These are phyloP conservation scores for Hypoxylon subgilvum DNA, from an alignment of 495 filamentous ascomycete species.

Conservation along the genomic window DNA sequence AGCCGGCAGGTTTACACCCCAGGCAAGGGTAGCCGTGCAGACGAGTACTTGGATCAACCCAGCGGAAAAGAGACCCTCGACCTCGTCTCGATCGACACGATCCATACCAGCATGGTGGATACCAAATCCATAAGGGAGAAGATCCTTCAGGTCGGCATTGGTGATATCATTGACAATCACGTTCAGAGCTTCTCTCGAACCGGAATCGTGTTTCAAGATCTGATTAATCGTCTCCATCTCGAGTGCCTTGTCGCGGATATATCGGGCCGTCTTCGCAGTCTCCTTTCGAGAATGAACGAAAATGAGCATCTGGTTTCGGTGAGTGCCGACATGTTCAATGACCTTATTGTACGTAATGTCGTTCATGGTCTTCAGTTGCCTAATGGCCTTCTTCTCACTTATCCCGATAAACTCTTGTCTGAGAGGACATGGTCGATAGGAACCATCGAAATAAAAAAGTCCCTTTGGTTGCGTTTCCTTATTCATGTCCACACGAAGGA, in stretches of 20 bases:
- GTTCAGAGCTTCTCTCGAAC: conserved; percentile 83
- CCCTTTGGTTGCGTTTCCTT: too few relatives aligned
- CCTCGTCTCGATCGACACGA: conserved; percentile 87
- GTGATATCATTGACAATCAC: conserved; percentile 83
- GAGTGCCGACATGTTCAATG: conserved; percentile 89
- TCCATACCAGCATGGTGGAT: conserved; percentile 98
- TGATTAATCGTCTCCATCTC: conserved; percentile 96
- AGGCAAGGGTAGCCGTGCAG: conserved; percentile 93
- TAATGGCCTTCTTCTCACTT: conserved; percentile 97
- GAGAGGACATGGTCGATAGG: conserved; percentile 89
- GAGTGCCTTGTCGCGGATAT: conserved; percentile 92
- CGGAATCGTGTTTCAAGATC: conserved; percentile 91
- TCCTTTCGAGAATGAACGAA: conserved; percentile 99
- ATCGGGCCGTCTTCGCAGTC: conserved; percentile 94
- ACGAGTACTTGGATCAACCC: conserved; percentile 93
- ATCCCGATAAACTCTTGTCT: conserved; percentile 98
- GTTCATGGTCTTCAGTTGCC: conserved; percentile 99
- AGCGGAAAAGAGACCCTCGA: conserved; percentile 91
- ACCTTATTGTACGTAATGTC: conserved; percentile 98
- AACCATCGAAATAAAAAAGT: conserved; percentile 94
- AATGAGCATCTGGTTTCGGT: conserved; percentile 95
- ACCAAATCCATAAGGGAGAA: conserved; percentile 94
- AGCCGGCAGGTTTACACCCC: conserved; percentile 94
- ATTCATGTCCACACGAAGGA: conserved; percentile 85
- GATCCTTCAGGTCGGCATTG: conserved; percentile 89